Percentiles rank a stretch among this genome's conserved stretches.
phyloP scores from a whole-genome alignment of 306 rosid species.

The Erythrophleum fordii region DNA sequence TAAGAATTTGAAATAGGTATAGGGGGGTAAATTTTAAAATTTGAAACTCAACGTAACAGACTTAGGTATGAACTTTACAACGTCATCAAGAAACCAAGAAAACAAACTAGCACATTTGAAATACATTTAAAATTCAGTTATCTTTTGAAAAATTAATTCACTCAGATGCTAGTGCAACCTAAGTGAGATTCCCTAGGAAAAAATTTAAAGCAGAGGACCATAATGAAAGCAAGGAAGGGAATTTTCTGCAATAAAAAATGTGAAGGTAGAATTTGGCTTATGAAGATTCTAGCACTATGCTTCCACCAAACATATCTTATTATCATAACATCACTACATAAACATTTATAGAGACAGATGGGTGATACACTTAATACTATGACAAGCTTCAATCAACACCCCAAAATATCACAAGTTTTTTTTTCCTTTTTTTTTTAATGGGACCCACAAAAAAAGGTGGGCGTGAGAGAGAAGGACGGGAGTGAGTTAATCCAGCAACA shows the following conservation, averaged over 20 bases:
- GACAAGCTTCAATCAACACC: slow-evolving; percentile 29
- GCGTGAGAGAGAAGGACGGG: background rate
- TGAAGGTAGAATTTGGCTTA: slow-evolving; percentile 14
- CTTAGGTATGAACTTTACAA: background rate
- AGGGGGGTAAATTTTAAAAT: no score
- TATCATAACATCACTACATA: slow-evolving; percentile 1
- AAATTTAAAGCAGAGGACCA: slow-evolving; percentile 27
- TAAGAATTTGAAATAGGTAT: slow-evolving; percentile 16
- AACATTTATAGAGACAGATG: background rate
- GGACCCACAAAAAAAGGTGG: no score
- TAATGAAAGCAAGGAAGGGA: slow-evolving; percentile 16
- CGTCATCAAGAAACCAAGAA: slow-evolving; percentile 14
- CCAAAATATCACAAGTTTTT: slow-evolving; percentile 6
- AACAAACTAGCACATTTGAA: slow-evolving; percentile 23
- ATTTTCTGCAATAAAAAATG: slow-evolving; percentile 9
- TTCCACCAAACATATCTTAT: slow-evolving; percentile 30
- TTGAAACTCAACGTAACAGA: no score
- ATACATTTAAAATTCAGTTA: slow-evolving; percentile 15
- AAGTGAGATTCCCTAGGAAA: slow-evolving; percentile 2
- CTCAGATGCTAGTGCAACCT: slow-evolving; percentile 1
- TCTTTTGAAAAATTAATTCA: background rate
- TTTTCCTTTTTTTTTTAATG: no score
- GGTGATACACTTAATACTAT: background rate
- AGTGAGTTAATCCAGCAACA: background rate
- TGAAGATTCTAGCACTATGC: background rate